Conservation (phyloP, 331 rosid genomes). For the Ulmus americana region DNA sequence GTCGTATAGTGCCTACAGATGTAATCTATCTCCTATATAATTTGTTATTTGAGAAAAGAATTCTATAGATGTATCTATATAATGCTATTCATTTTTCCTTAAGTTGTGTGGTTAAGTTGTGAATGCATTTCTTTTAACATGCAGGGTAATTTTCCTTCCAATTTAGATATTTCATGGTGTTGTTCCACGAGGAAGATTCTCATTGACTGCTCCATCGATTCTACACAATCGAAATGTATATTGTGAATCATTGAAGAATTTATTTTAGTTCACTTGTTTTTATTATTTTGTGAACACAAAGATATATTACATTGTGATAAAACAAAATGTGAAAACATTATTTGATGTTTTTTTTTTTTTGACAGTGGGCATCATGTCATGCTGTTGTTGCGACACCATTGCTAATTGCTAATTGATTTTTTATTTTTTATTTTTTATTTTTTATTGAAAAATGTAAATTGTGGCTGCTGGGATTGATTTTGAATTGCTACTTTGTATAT, state of each 20-base stretch:
- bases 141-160: conserved; percentile 73
- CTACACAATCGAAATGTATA: conserved; percentile 80
- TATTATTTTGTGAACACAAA: conserved; percentile 9
- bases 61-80: background rate
- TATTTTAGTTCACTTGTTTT: background rate
- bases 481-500: conserved; percentile 84
- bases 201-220: conserved; percentile 45
- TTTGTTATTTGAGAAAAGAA: background rate
- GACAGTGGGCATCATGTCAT: conserved; percentile 99
- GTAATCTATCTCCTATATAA: background rate
- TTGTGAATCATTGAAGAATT: conserved; percentile 6
- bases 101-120: conserved; percentile 9
- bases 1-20: too few relatives aligned
- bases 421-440: too few relatives aligned
- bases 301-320: background rate
- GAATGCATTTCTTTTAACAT: conserved; percentile 21
- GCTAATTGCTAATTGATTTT: too few relatives aligned
- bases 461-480: conserved; percentile 3
- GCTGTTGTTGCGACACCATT: conserved; percentile 80
- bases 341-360: conserved; percentile 6
- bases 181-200: conserved; percentile 95
- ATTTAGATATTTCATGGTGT: conserved; percentile 88
- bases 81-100: background rate
- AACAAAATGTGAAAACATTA: background rate
- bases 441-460: too few relatives aligned